phyloP scores from a whole-genome alignment of 2,329 filamentous ascomycete genomes.

The Didymella pomorum region DNA sequence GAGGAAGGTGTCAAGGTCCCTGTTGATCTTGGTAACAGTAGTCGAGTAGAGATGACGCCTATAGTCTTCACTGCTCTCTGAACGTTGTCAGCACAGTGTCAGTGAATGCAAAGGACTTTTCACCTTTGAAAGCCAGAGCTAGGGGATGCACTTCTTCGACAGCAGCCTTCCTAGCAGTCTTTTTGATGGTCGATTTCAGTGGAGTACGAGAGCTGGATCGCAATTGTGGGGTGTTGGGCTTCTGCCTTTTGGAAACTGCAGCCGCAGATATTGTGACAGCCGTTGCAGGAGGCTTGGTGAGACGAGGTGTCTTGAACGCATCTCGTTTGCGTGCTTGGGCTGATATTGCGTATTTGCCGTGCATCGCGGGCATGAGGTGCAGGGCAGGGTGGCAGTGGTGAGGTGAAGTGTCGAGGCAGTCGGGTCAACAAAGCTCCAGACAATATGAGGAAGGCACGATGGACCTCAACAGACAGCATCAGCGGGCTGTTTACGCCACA shows the following conservation, averaged over 20 bases:
- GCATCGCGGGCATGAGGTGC: neutral
- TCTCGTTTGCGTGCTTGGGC: conserved; percentile 1
- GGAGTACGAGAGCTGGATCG: conserved; percentile 19
- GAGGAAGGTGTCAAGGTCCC: conserved; percentile 27
- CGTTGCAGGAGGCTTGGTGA: conserved; percentile 4
- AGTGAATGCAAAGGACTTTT: neutral
- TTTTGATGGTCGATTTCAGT: conserved; percentile 16
- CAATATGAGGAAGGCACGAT: conserved; percentile 4
- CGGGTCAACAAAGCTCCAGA: neutral
- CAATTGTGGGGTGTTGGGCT: conserved; percentile 7
- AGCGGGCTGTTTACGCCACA: neutral
- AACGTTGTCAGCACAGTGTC: conserved; percentile 14
- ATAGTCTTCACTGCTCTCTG: conserved; percentile 41
- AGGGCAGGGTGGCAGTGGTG: neutral
- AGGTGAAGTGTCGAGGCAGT: neutral
- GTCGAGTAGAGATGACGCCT: conserved; percentile 35
- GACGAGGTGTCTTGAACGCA: neutral
- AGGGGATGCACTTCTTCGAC: conserved; percentile 33
- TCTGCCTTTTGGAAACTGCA: conserved; percentile 34
- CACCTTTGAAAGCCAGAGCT: conserved; percentile 41
- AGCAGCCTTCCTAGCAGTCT: conserved; percentile 11
- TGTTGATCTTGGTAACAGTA: conserved; percentile 31
- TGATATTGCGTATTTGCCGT: neutral
- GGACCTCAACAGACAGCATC: neutral
- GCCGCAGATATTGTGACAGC: conserved; percentile 32